Conservation (phyloP, 1,284 basidiomycete genomes). For the Agaricales sp. region DNA sequence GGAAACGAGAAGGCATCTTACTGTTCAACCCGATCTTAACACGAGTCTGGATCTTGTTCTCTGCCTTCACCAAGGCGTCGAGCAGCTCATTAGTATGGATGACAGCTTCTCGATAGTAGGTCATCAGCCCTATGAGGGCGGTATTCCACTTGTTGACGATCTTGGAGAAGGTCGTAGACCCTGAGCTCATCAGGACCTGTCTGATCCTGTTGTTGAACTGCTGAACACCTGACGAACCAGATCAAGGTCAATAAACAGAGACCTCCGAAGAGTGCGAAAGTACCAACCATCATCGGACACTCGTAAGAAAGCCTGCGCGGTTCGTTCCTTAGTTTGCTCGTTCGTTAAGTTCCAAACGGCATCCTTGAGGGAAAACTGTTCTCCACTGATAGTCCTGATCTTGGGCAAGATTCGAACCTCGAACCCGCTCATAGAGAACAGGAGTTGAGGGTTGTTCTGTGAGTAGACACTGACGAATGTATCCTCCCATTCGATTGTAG, state of each 20-base stretch:
- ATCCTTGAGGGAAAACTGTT: constrained; percentile 94
- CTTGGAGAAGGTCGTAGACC: constrained; percentile 98
- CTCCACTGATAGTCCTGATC: constrained; percentile 88
- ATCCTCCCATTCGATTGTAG: constrained; percentile 99
- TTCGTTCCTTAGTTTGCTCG: constrained; percentile 94
- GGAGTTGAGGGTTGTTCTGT: constrained; percentile 93
- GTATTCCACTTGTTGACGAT: constrained; percentile 99
- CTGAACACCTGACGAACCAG: constrained; percentile 58
- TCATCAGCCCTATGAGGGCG: constrained; percentile 90
- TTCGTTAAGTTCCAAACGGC: constrained; percentile 97
- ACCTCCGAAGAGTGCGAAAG: background rate
- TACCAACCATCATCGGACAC: constrained; percentile 83
- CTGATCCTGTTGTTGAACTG: constrained; percentile 95
- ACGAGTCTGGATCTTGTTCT: constrained; percentile 98
- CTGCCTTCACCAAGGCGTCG: constrained; percentile 90
- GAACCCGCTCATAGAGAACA: constrained; percentile 98
- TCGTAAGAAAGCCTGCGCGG: constrained; percentile 94
- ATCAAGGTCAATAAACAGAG: constrained; percentile 9
- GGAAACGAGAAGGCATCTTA: constrained; percentile 99
- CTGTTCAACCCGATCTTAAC: constrained; percentile 98
- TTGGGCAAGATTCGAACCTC: constrained; percentile 96
- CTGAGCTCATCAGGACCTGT: constrained; percentile 97
- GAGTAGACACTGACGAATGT: constrained; percentile 96
- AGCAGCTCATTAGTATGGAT: constrained; percentile 95
- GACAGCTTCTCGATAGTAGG: constrained; percentile 98